Percentiles rank a stretch among this genome's conserved stretches.
These are phyloP conservation scores for Eruca vesicaria DNA, from an alignment of 441 rosid genomes.

Conservation along the genomic window DNA sequence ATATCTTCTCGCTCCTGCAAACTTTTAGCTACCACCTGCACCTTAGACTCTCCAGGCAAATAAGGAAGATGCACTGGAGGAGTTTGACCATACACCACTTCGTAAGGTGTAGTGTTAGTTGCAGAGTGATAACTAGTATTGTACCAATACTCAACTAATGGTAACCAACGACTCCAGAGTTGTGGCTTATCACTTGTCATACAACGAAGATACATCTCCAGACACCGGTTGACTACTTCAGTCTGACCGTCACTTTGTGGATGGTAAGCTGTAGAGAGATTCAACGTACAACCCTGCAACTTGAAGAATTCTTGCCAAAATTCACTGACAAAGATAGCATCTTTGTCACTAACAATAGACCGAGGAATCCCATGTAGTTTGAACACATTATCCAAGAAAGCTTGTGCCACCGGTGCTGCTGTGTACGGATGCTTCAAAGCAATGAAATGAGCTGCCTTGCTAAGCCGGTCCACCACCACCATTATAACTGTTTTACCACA, in stretches of 20 bases:
- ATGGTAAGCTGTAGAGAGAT: no score
- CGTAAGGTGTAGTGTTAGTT: background rate
- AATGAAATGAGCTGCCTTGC: background rate
- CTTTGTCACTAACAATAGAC: no score
- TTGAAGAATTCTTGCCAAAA: no score
- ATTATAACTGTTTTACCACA: background rate
- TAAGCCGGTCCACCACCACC: background rate
- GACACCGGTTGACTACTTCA: no score
- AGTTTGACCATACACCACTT: background rate
- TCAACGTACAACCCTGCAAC: no score
- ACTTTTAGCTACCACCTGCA: background rate
- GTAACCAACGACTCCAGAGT: no score
- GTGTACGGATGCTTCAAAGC: background rate
- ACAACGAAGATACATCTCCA: no score
- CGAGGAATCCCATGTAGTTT: no score
- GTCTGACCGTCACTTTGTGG: no score
- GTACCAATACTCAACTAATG: background rate
- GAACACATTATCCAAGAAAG: no score
- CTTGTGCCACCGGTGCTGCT: background rate
- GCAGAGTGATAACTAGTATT: background rate
- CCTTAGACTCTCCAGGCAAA: background rate
- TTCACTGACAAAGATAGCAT: no score
- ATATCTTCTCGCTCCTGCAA: background rate
- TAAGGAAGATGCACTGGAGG: background rate
- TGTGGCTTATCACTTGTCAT: no score